Base-by-base conservation (phyloP, 139 green algal species). In the Haematococcus sp. region DNA sequence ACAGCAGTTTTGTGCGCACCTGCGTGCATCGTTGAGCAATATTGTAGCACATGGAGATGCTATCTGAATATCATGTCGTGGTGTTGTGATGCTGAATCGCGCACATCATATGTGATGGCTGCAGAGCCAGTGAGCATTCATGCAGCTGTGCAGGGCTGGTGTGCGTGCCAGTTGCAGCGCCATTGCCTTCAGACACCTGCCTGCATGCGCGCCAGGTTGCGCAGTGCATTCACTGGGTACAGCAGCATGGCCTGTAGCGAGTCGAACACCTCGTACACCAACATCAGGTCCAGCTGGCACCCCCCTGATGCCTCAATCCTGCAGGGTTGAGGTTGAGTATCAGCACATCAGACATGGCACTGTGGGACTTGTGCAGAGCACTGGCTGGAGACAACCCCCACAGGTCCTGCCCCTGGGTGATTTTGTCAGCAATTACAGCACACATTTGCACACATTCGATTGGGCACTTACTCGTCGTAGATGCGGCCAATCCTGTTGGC, bases 201-300 rank as follows among this genome's bases (percentile, higher is more conserved):
- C 74, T 84, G 79, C 70, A 84, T 75, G 16, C 79, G 63, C 2
- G 79, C 79, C 58, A 76, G 75, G 58, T 84, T 84, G 34, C 79
- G 52, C 35, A 84, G 66, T 23, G 71, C 68, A 58, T 84, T 84
- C 55, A 84, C 79, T 20, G 79, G 79, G 56, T 84, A 84, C 34
- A 84, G 70, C 55, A 84, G 56, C 40, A 16, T 30, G 1, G 70
- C 16, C 70, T 79, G 33, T 34, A 2, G n/a, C 11, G 23, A 58
- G 74, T 84, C 79, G 59, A 75, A 84, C 58, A 76, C 66, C 70
- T 84, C 79, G 25, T 40, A 75, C 9, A 84, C 56, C 30, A 81
- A 33, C 79, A 84, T 84, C 9, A 84, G 0, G 49, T 84, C 79
- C 69, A 84, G 70, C 46, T 81, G 70, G 43, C 79, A 84, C 1